Base-by-base conservation (phyloP, 176 grass and related monocot genomes). In the Zoysia pacifica region DNA sequence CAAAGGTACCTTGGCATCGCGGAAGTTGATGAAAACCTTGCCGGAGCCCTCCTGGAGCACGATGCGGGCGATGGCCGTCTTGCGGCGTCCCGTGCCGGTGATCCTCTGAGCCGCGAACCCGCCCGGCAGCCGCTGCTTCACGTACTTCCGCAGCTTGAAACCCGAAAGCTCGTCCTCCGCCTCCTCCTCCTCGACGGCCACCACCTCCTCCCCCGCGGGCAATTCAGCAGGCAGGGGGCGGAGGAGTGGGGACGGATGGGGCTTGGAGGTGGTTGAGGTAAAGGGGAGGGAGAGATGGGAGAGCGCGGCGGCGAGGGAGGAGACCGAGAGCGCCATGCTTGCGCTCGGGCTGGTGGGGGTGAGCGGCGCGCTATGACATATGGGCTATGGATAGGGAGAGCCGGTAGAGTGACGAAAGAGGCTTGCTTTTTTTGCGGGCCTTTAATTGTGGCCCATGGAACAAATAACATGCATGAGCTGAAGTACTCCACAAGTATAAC, bases 21-120 rank as follows among this genome's bases (percentile, higher is more conserved):
- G 90, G 72, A 89, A 99, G 79, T 99, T 99, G 86, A 99, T 93
- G 77, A 99, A 89, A 72, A 95, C 80, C 88, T 78, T 95, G 4
- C 96, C 96, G 12, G 89, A 87, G 19, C 96, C 96, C 81, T 98
- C 96, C 85, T 93, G 92, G 58, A 99, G 89, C 38, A 91, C 96
- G 69, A 99, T 93, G 77, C 93, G 88, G 45, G 96, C 93, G 71
- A 82, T 85, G 47, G 96, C 90, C 42, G 88, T 90, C 76, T 99
- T 99, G 79, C 92, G 87, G 51, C 92, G 84, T 46, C 96, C 96
- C 51, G 96, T 99, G 63, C 88, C 90, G 72, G 90, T 90, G 73
- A 95, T 87, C 88, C 89, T 82, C 95, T 98, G 95, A 8, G 92
- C 92, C 7, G 95, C 95, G 70, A 99, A 93, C 0, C 96, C 93